Base-by-base conservation (phyloP, 768 basidiomycete species). In the Mycena pura region DNA sequence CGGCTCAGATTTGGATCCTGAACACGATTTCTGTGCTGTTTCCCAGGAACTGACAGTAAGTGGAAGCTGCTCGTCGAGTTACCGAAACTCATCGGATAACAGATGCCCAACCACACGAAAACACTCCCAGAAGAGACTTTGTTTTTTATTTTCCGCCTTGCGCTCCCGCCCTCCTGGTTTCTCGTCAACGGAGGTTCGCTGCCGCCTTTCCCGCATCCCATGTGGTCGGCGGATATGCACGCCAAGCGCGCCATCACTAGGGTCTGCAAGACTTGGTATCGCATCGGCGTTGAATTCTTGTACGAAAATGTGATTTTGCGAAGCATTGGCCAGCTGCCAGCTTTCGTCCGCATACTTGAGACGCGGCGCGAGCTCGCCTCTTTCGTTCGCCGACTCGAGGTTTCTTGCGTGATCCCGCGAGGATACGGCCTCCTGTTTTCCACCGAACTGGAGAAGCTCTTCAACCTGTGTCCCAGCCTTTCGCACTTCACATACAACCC, bases 231-330 rank as follows among this genome's bases (percentile, higher is more conserved):
- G 21, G 63, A 69, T 4, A 39, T 69, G 32, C 64, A 45, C 8
- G 65, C 60, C 15, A 75, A 71, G 48, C 50, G 56, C 32, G 15
- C 63, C 3, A 25, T 73, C 15, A 22, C 60, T 24, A 29, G 62
- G 15, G 74, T 75, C 15, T 76, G 67, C 55, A 69, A 61, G 22
- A 21, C 50, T 4, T 75, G 73, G 71, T 61, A 72, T 34, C 21
- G 52, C 27, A 58, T 67, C 27, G 72, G 66, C 7, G 49, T 72
- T 34, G 43, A 52, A 21, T 22, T 71, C 31, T 59, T 75, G 10
- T 76, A 74, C 58, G 57, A 66, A 50, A 62, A 70, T 14, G 41
- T 75, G 15, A 63, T 55, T 28, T 62, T 76, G 40, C 69, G 66
- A 6, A 66, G 64, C 10, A 40, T 65, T 24, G 64, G 55, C 22